Evolutionary conservation across 139 green algal genomes (phyloP).

Genomic region (Closterium sp.): DNA sequence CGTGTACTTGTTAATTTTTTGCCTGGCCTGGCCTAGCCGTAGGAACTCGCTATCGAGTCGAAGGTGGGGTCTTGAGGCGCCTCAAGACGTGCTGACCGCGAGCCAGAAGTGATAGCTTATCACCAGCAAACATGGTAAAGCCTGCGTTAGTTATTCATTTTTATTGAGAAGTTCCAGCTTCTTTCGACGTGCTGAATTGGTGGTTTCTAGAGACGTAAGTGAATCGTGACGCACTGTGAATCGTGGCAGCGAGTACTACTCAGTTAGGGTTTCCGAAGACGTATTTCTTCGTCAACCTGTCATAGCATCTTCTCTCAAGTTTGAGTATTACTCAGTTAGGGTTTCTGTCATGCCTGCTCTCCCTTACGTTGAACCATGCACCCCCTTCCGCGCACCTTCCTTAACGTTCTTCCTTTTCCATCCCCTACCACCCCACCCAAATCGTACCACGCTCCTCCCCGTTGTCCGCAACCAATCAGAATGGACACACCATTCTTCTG

Average conservation of each 20-base stretch:
- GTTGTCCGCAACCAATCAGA: background rate
- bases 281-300: background rate
- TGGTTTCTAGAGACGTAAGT: background rate
- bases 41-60: background rate
- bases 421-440: background rate
- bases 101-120: background rate
- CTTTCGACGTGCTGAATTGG: background rate
- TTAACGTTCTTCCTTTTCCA: no score
- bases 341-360: background rate
- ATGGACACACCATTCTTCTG: conserved; percentile 28
- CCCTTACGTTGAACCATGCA: background rate
- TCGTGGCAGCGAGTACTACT: background rate
- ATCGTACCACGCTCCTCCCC: background rate
- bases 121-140: background rate
- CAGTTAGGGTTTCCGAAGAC: background rate
- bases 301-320: background rate
- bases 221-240: no score
- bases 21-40: background rate
- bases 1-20: background rate
- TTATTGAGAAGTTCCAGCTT: background rate
- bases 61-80: background rate
- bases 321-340: background rate
- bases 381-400: no score
- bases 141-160: background rate
- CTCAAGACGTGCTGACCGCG: background rate